phyloP scores from a whole-genome alignment of 148 eudicot genomes.

The Dysphania ambrosioides region DNA sequence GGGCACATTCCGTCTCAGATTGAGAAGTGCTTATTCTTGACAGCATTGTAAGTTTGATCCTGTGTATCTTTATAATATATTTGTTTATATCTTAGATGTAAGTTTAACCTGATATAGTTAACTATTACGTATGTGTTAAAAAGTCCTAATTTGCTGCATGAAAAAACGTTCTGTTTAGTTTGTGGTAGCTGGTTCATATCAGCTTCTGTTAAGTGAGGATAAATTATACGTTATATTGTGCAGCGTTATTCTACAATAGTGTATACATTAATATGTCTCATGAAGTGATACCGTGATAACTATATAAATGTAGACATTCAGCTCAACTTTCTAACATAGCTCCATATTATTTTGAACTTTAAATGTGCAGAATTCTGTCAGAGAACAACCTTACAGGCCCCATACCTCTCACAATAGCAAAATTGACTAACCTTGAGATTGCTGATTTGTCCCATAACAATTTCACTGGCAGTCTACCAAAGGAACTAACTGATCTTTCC shows the following conservation, averaged over 20 bases:
- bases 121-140: not conserved
- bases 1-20: slow-evolving; percentile 66
- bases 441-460: slow-evolving; percentile 70
- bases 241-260: not conserved
- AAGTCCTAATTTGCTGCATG: not conserved
- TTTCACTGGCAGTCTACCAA: slow-evolving; percentile 65
- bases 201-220: slow-evolving; percentile 12
- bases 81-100: not conserved
- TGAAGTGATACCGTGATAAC: not conserved
- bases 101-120: not conserved
- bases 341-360: slow-evolving; percentile 14
- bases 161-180: too few relatives aligned
- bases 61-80: not conserved
- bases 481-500: slow-evolving; percentile 70
- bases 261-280: not conserved
- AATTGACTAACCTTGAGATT: slow-evolving; percentile 52
- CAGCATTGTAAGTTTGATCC: slow-evolving; percentile 57
- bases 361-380: slow-evolving; percentile 50
- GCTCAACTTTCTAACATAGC: slow-evolving; percentile 19
- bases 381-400: slow-evolving; percentile 68
- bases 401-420: slow-evolving; percentile 49
- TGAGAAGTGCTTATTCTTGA: slow-evolving; percentile 58
- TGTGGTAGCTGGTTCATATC: too few relatives aligned
- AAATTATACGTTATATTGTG: too few relatives aligned
- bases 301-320: not conserved